Conservation (phyloP, 805 yeast genomes). For the Brettanomyces naardenensis region DNA sequence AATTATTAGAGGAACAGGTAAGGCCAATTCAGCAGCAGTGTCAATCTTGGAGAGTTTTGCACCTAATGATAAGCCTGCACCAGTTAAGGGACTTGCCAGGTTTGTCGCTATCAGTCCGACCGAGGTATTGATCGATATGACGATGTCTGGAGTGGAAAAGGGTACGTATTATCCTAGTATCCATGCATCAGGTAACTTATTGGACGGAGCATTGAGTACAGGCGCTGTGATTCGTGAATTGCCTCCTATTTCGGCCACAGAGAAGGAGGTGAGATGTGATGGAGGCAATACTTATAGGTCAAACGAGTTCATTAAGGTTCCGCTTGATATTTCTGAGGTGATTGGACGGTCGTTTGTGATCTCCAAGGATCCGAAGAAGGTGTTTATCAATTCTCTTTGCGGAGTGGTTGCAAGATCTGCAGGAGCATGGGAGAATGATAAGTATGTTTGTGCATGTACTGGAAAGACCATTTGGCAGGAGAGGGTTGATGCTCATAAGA, state of each 20-base stretch:
- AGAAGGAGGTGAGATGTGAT: slow-evolving; percentile 17
- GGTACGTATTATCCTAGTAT: slow-evolving; percentile 68
- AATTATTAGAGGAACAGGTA: slow-evolving; percentile 85
- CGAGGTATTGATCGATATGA: slow-evolving; percentile 63
- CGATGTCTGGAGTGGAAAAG: slow-evolving; percentile 60
- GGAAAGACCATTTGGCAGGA: slow-evolving; percentile 98
- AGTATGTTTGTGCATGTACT: slow-evolving; percentile 86
- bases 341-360: slow-evolving; percentile 65
- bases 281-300: slow-evolving; percentile 29
- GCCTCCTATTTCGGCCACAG: slow-evolving; percentile 29
- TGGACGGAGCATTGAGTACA: slow-evolving; percentile 61
- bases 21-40: slow-evolving; percentile 83
- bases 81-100: slow-evolving; percentile 83
- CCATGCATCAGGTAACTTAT: slow-evolving; percentile 66
- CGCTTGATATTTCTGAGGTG: slow-evolving; percentile 45
- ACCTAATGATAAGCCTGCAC: slow-evolving; percentile 34
- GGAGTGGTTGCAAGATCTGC: slow-evolving; percentile 96
- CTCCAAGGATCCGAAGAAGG: slow-evolving; percentile 31
- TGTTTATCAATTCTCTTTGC: slow-evolving; percentile 41
- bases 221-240: slow-evolving; percentile 45
- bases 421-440: slow-evolving; percentile 94
- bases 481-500: slow-evolving; percentile 60
- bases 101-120: slow-evolving; percentile 56
- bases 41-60: slow-evolving; percentile 75
- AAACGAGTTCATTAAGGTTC: slow-evolving; percentile 38